Conservation (phyloP, 2,329 filamentous ascomycete genomes). For the Aureobasidium sp. region DNA sequence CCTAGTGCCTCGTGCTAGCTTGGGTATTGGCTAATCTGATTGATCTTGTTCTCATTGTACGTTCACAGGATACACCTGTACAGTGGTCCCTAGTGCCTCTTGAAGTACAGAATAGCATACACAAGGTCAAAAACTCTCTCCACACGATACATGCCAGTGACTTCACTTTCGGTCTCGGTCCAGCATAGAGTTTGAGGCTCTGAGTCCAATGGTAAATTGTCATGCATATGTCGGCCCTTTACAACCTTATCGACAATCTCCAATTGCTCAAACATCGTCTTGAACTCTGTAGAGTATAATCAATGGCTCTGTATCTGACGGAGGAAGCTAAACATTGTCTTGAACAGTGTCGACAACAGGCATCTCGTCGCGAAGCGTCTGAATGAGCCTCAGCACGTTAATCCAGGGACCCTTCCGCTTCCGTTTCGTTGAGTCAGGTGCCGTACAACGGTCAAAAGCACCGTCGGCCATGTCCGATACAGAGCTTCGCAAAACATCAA, state of each 20-base stretch:
- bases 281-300: background rate
- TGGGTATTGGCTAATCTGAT: background rate
- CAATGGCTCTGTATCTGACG: background rate
- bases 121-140: background rate
- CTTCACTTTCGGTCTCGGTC: background rate
- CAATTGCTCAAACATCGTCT: background rate
- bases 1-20: background rate
- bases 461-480: background rate
- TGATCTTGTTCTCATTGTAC: background rate
- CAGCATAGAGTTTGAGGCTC: background rate
- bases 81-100: background rate
- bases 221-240: background rate
- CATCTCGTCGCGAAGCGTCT: background rate
- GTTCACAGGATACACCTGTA: too few relatives aligned
- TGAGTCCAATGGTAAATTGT: background rate
- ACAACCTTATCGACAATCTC: background rate
- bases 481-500: background rate
- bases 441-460: background rate
- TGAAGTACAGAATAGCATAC: background rate
- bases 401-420: background rate
- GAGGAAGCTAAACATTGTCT: background rate
- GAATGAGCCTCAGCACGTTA: background rate
- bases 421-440: background rate
- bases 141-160: background rate
- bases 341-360: background rate